These are phyloP conservation scores for Piedraia hortae DNA, from an alignment of 2,329 filamentous ascomycete species.

Conservation along the genomic window DNA sequence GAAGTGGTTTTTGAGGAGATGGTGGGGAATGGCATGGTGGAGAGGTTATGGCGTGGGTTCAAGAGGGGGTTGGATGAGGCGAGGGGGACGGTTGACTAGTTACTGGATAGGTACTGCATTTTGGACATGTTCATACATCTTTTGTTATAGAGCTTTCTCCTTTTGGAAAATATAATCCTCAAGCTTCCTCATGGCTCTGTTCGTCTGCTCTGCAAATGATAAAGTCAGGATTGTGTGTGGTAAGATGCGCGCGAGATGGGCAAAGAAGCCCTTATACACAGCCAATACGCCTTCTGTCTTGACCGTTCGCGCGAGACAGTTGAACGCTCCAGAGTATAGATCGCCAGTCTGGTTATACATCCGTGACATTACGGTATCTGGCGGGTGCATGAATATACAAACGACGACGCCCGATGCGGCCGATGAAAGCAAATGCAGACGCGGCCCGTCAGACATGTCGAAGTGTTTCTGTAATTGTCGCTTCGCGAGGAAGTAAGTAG, in stretches of 20 bases:
- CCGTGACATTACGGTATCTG: conserved; percentile 95
- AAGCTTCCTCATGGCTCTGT: conserved; percentile 61
- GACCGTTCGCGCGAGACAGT: conserved; percentile 75
- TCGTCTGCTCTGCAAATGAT: conserved; percentile 85
- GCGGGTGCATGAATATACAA: conserved; percentile 93
- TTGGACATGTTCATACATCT: no score
- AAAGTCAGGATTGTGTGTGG: conserved; percentile 68
- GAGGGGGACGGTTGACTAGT: no score
- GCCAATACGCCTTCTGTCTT: conserved; percentile 74
- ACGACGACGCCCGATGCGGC: conserved; percentile 84
- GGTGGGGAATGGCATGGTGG: no score
- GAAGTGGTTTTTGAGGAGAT: no score
- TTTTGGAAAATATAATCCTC: no score
- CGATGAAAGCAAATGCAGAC: conserved; percentile 68
- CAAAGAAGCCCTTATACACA: conserved; percentile 93
- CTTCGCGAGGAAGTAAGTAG: conserved; percentile 96
- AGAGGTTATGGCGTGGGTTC: no score
- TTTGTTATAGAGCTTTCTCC: no score
- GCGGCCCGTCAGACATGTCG: conserved; percentile 72
- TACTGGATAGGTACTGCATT: no score
- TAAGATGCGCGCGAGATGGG: conserved; percentile 76
- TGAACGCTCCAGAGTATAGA: conserved; percentile 77
- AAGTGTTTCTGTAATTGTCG: conserved; percentile 53
- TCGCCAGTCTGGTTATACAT: conserved; percentile 98
- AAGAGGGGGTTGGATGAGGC: no score